Evolutionary conservation across 805 yeast species (phyloP), one percentile per base, ranked within the genome.

Genomic region (Starmerella tilneyi): DNA sequence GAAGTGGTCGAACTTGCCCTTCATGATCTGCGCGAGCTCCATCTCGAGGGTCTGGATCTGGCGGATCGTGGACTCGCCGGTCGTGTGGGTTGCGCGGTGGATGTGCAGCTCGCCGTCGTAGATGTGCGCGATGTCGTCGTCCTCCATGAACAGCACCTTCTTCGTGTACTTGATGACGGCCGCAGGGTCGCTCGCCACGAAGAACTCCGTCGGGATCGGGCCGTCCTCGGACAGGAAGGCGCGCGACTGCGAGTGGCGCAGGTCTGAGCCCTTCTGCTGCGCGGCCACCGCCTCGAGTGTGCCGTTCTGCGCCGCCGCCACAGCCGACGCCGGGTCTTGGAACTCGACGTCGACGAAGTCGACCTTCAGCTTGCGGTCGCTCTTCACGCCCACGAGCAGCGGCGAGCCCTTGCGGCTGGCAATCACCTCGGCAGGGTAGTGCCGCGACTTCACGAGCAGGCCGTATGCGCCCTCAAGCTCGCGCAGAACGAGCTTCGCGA

Each of bases 361-460:
- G 55, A 89, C 96, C 69, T 89, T 92, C 65, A 92, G 77, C 64
- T 86, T 89, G 65, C 78, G 81, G 62, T 88, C 94, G 43, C 96
- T 84, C 71, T 86, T 56, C 56, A 92, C 97, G 69, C 99, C 99
- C 53, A 92, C 84, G 60, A 92, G 75, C 62, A 92, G 72, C 19
- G 99, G 99, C 40, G 97, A 88, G 59, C 99, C 99, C 67, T 88
- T 92, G 72, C 97, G 83, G 36, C 96, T 86, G 56, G 96, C 97
- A 59, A 89, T 81, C 41, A 88, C 79, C 71, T 92, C 98, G 65
- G 89, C 84, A 34, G 98, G 98, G 68, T 78, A 92, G 66, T 85
- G 95, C 41, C 75, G 66, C 3, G 96, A 85, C 67, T 84, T 89
- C 58, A 92, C 92, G 61, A 92, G 74, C 62, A 92, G 72, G 67